These are phyloP conservation scores for Aspergillus caelatus DNA, from an alignment of 2,329 filamentous ascomycete species.

Conservation along the genomic window DNA sequence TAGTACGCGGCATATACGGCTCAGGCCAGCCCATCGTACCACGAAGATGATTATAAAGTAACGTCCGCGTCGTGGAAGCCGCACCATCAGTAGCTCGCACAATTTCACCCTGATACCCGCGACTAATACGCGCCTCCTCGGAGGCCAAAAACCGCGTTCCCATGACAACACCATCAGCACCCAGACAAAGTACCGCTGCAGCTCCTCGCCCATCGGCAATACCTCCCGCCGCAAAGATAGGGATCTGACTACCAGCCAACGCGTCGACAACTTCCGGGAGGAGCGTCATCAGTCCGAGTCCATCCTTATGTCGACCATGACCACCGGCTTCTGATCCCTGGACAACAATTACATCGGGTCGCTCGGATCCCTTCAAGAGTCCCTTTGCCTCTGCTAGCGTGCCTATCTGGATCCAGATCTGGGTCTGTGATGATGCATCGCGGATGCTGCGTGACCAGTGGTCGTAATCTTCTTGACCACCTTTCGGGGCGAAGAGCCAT, in stretches of 20 bases:
- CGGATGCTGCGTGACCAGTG: conserved; percentile 52
- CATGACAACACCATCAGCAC: conserved; percentile 60
- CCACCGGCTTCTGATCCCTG: conserved; percentile 61
- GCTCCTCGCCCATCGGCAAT: conserved; percentile 57
- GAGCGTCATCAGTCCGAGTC: conserved; percentile 54
- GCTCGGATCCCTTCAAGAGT: conserved; percentile 36
- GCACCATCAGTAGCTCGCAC: conserved; percentile 57
- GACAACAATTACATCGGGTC: conserved; percentile 57
- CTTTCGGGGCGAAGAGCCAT: conserved; percentile 46
- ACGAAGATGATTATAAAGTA: conserved; percentile 58
- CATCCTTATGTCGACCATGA: conserved; percentile 52
- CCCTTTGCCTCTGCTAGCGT: conserved; percentile 53
- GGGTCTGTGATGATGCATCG: conserved; percentile 43
- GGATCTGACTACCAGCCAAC: conserved; percentile 40
- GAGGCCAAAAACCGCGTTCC: conserved; percentile 66
- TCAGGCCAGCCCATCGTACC: conserved; percentile 64
- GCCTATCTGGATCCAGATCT: conserved; percentile 61
- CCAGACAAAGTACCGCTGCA: conserved; percentile 54
- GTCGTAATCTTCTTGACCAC: conserved; percentile 38
- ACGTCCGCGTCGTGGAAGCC: conserved; percentile 52
- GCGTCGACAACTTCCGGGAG: conserved; percentile 56
- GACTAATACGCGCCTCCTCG: conserved; percentile 53
- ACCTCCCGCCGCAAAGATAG: conserved; percentile 57
- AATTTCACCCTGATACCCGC: conserved; percentile 57
- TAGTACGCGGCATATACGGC: conserved; percentile 60